Base-by-base conservation (phyloP, 495 filamentous ascomycete genomes). In the Recurvomyces mirabilis region DNA sequence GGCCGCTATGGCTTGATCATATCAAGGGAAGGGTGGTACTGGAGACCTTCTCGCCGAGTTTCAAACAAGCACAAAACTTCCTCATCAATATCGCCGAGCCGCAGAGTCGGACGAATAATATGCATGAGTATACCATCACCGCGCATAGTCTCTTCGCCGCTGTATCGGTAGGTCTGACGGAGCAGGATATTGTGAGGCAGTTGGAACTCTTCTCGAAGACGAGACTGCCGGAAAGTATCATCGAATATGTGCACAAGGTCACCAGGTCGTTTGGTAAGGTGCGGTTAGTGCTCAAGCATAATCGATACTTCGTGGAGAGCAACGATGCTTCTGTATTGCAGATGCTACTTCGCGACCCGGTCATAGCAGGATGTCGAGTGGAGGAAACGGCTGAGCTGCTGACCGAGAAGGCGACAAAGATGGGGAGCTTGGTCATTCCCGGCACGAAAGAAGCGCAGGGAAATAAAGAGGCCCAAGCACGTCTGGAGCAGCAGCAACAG, bases 31-130 rank as follows among this genome's bases (percentile, higher is more conserved):
- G 78, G 47, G 88, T 99, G 58, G 86, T 91, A 19, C 70, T 96
- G n/a, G 91, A 99, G 69, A 93, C 85, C 50, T 96, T 95, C 68
- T 87, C 79, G 24, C 83, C 87, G 1, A 64, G 88, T 30, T 82
- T 87, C 17, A 70, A 78, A 25, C 80, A 88, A 56, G 91, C 87
- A 2, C 84, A 93, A 52, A 87, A 94, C 60, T 95, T 98, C 62
- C 69, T 98, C 43, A 93, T 89, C 39, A 94, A 88, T 31, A 86
- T 98, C 54, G 87, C 89, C 28, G 91, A 98, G 65, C 91, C 91
- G 31, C 67, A 85, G 49, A 94, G 87, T 19, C 76, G 91, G 26
- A 89, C 91, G 32, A 77, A 72, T 9, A 86, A 82, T 57, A 69
- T 98, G 11, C 93, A 96, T 60, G 91, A 98, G 63, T 99, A 96